phyloP scores from a whole-genome alignment of 2,329 filamentous ascomycete genomes.

The Pseudocercospora fijiensis region DNA sequence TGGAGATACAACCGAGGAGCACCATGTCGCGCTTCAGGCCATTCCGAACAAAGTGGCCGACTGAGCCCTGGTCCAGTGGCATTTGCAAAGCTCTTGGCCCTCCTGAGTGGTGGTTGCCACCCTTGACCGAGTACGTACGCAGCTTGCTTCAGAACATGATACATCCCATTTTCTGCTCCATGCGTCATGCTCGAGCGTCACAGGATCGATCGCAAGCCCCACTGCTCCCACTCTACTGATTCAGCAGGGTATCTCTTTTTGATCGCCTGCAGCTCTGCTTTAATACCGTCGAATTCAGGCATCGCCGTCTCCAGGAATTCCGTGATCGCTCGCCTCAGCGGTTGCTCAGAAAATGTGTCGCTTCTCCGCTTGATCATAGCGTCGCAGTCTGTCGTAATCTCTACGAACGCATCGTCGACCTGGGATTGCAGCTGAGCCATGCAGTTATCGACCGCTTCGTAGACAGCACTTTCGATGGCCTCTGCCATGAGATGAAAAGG shows the following conservation, averaged over 20 bases:
- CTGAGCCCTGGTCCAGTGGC: background rate
- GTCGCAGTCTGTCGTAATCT: background rate
- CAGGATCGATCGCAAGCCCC: too few relatives aligned
- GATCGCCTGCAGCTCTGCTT: background rate
- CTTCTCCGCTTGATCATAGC: background rate
- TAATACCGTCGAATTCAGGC: background rate
- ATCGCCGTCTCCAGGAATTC: background rate
- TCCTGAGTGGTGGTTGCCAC: too few relatives aligned
- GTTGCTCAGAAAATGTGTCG: background rate
- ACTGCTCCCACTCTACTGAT: background rate
- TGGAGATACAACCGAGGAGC: background rate
- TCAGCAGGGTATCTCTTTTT: background rate
- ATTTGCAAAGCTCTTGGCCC: too few relatives aligned
- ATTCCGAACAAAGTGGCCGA: background rate
- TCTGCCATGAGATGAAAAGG: background rate
- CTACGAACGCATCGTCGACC: background rate
- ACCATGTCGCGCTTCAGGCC: background rate
- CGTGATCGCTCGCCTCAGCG: background rate
- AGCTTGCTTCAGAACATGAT: too few relatives aligned
- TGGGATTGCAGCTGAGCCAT: background rate
- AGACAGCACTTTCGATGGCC: background rate
- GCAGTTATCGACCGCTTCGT: background rate
- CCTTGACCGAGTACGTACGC: too few relatives aligned
- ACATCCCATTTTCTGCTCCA: too few relatives aligned
- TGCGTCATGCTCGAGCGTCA: too few relatives aligned